Evolutionary conservation across 108 stramenopile genomes (phyloP), one percentile per base, ranked within the genome.

Genomic region (Nitzschia inconspicua): DNA sequence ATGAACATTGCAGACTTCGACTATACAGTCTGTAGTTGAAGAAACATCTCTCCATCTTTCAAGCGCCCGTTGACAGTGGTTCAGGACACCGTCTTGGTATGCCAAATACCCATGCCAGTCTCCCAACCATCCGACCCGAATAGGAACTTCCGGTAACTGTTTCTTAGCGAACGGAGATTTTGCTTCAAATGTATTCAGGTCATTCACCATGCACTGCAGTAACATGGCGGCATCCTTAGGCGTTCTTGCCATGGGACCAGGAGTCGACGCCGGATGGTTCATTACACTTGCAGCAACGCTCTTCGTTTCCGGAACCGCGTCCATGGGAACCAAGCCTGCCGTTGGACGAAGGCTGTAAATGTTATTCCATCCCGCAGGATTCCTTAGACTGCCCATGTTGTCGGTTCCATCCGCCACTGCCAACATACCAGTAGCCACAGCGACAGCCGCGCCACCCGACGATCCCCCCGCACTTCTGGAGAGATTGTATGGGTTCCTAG

Each of bases 341-440:
- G 82, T 84, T 9, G 82, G 82, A 34, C 82, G 69, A 34, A 63
- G 70, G 52, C 73, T 75, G 30, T 84, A 83, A 10, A 83, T 47
- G 28, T 63, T 66, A 48, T 79, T 77, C 82, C 82, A 83, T 13
- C 82, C 82, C 4, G 82, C 82, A 0, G 82, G 82, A 54, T 79
- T 84, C 8, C 82, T 48, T 30, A 84, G 40, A 7, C 60, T 63
- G 32, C 82, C 82, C 78, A 84, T 80, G 72, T 73, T 80, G 46
- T 84, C 83, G 0, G 74, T 59, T 29, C 83, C 83, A 55, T 80
- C 79, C 7, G 66, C 68, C 14, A 78, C 2, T 25, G 62, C 59
- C 1, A 84, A 36, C 76, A 84, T 80, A 1, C 64, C 14, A 2
- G 70, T 70, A 2, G 83, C 47, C 10, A 84, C 0, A 0, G 83